Evolutionary conservation across 495 filamentous ascomycete genomes (phyloP).

Genomic region (Hapsidospora chrysogenum): DNA sequence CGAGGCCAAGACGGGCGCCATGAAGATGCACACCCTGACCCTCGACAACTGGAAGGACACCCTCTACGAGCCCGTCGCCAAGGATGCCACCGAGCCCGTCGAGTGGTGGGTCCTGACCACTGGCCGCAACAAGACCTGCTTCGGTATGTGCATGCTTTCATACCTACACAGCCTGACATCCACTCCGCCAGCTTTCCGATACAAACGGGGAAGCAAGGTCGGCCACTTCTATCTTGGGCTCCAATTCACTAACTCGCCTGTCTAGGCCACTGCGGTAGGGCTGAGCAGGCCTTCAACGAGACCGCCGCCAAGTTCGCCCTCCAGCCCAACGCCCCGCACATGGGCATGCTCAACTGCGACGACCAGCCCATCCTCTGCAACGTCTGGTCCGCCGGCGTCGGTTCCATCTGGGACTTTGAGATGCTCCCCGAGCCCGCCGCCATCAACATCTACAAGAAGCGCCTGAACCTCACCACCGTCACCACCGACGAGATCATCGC

Average conservation of each 20-base stretch:
- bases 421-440: slow-evolving; percentile 35
- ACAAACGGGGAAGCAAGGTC: too few relatives aligned
- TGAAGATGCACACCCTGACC: slow-evolving; percentile 42
- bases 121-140: slow-evolving; percentile 81
- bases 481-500: slow-evolving; percentile 44
- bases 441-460: slow-evolving; percentile 42
- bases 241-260: slow-evolving; percentile 6
- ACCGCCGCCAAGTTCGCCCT: slow-evolving; percentile 49
- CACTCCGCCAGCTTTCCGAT: too few relatives aligned
- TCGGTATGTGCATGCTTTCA: slow-evolving; percentile 42
- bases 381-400: slow-evolving; percentile 56
- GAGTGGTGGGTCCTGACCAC: slow-evolving; percentile 73
- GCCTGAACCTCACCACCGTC: slow-evolving; percentile 48
- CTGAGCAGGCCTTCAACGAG: slow-evolving; percentile 38
- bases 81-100: slow-evolving; percentile 37
- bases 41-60: slow-evolving; percentile 54
- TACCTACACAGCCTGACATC: too few relatives aligned
- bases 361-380: slow-evolving; percentile 65
- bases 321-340: slow-evolving; percentile 47
- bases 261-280: slow-evolving; percentile 25
- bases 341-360: slow-evolving; percentile 68
- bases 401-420: slow-evolving; percentile 56
- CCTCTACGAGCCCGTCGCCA: slow-evolving; percentile 43
- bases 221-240: too few relatives aligned
- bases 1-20: slow-evolving; percentile 17